phyloP scores from a whole-genome alignment of 345 rosid species.

The Lepidium sativum region DNA sequence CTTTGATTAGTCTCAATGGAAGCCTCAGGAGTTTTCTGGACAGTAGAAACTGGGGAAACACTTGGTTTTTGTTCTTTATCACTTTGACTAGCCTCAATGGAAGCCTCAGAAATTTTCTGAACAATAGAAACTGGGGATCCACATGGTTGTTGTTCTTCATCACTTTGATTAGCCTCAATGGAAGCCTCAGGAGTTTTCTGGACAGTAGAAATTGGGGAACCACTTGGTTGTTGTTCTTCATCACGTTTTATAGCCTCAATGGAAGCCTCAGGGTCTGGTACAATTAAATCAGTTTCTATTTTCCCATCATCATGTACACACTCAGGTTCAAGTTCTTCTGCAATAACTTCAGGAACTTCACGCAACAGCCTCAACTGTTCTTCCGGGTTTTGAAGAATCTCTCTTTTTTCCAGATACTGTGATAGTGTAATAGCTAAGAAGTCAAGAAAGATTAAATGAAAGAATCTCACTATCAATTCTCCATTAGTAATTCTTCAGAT shows the following conservation, averaged over 20 bases:
- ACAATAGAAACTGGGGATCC: neutral
- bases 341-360: constrained; percentile 59
- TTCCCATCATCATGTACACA: constrained; percentile 22
- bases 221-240: neutral
- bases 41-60: too few relatives aligned
- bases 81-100: too few relatives aligned
- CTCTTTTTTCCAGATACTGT: constrained; percentile 58
- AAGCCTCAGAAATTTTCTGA: neutral
- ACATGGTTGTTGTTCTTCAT: neutral
- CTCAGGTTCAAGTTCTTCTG: constrained; percentile 45
- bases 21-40: too few relatives aligned
- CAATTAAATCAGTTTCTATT: neutral
- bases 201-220: neutral
- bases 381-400: constrained; percentile 47
- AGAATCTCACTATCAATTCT: neutral
- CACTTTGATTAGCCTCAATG: neutral
- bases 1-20: too few relatives aligned
- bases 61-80: too few relatives aligned
- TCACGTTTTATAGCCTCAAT: neutral
- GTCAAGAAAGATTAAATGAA: constrained; percentile 39
- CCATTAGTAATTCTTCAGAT: neutral
- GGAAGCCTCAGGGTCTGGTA: neutral
- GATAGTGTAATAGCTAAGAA: constrained; percentile 39
- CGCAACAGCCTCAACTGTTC: constrained; percentile 47
- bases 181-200: neutral